Conservation (phyloP, 441 rosid species). For the Gossypium trilobum region DNA sequence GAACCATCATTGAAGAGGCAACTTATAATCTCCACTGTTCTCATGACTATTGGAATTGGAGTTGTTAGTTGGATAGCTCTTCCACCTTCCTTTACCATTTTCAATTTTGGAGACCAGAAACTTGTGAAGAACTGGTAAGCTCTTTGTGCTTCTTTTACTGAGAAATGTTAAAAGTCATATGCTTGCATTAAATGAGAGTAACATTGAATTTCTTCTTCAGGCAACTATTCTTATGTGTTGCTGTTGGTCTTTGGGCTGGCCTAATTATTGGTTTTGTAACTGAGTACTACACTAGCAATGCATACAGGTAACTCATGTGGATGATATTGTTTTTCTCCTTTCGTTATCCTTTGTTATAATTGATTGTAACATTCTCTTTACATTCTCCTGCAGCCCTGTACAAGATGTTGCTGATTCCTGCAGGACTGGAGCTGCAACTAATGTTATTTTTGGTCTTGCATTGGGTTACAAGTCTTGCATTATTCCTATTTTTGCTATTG, state of each 20-base stretch:
- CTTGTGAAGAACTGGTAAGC: conserved; percentile 70
- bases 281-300: conserved; percentile 87
- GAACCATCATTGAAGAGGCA: conserved; percentile 81
- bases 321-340: background rate
- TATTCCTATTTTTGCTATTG: conserved; percentile 64
- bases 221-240: conserved; percentile 75
- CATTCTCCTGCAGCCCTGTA: conserved; percentile 42
- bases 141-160: background rate
- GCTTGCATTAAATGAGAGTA: background rate
- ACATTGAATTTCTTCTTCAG: conserved; percentile 30
- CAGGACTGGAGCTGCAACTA: conserved; percentile 71
- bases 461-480: conserved; percentile 64
- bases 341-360: background rate
- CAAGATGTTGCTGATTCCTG: conserved; percentile 74
- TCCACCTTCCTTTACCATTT: conserved; percentile 80
- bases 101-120: conserved; percentile 75
- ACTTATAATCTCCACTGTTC: conserved; percentile 70
- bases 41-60: conserved; percentile 74
- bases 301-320: conserved; percentile 52
- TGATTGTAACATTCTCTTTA: background rate
- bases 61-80: conserved; percentile 64
- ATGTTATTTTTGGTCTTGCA: conserved; percentile 69
- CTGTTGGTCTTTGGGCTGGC: conserved; percentile 97
- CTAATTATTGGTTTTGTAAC: conserved; percentile 84
- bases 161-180: background rate